These are phyloP conservation scores for Colletotrichum neosansevieriae DNA, from an alignment of 2,329 filamentous ascomycete genomes.

Conservation along the genomic window DNA sequence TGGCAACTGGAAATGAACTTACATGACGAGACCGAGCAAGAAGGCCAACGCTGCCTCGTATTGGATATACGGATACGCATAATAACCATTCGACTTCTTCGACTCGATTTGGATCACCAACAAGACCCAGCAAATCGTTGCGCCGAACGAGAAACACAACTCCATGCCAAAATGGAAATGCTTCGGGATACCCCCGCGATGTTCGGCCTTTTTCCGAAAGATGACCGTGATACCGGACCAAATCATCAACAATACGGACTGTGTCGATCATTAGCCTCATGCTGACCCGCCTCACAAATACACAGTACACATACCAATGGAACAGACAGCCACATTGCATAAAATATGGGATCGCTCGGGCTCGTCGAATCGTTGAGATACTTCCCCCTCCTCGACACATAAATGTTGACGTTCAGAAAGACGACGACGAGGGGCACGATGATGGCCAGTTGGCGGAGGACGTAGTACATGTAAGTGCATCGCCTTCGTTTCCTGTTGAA, in stretches of 20 bases:
- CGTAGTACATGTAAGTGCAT: slow-evolving; percentile 50
- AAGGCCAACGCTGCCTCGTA: slow-evolving; percentile 40
- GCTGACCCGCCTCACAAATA: background rate
- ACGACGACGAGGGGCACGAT: slow-evolving; percentile 38
- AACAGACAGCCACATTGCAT: slow-evolving; percentile 38
- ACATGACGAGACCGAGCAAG: slow-evolving; percentile 39
- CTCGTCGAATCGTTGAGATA: slow-evolving; percentile 40
- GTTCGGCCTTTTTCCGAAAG: slow-evolving; percentile 24
- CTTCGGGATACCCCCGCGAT: slow-evolving; percentile 35
- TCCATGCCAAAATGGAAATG: slow-evolving; percentile 41
- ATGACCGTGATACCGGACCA: slow-evolving; percentile 36
- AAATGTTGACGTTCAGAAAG: slow-evolving; percentile 41
- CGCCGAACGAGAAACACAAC: slow-evolving; percentile 39
- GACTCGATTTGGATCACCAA: slow-evolving; percentile 39
- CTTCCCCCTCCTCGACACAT: slow-evolving; percentile 37
- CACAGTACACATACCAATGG: slow-evolving; percentile 30
- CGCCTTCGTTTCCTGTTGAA: slow-evolving; percentile 44
- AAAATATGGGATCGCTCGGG: slow-evolving; percentile 37
- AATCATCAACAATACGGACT: slow-evolving; percentile 19
- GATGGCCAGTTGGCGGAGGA: slow-evolving; percentile 57
- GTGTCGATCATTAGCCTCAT: background rate
- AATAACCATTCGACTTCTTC: slow-evolving; percentile 35
- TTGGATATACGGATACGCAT: slow-evolving; percentile 40
- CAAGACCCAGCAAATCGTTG: slow-evolving; percentile 39
- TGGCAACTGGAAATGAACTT: background rate